Evolutionary conservation across 1,284 basidiomycete genomes (phyloP).

Genomic region (Heterobasidion occidentale): DNA sequence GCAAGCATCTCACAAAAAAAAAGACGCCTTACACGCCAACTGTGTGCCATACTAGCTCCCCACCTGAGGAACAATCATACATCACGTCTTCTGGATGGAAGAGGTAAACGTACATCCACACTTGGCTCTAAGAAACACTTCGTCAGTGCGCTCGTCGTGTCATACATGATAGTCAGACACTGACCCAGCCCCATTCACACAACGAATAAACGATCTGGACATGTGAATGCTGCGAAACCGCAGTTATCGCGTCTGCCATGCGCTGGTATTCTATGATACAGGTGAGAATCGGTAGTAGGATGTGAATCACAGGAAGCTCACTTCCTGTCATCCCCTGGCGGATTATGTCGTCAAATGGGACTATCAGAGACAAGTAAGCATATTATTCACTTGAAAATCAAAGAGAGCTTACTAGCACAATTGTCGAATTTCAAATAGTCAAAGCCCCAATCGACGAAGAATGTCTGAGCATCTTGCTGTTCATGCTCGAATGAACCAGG

Average conservation of each 20-base stretch:
- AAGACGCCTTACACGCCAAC: conserved; percentile 30
- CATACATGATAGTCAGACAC: conserved; percentile 8
- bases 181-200: conserved; percentile 44
- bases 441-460: conserved; percentile 44
- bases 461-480: conserved; percentile 31
- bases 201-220: conserved; percentile 36
- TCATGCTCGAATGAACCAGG: conserved; percentile 47
- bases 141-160: not conserved
- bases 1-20: not conserved
- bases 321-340: conserved; percentile 40
- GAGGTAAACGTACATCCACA: conserved; percentile 29
- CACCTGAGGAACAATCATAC: conserved; percentile 19
- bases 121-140: conserved; percentile 25
- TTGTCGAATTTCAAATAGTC: conserved; percentile 50
- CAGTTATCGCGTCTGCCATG: conserved; percentile 38
- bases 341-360: conserved; percentile 39
- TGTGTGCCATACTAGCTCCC: conserved; percentile 34
- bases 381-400: not conserved
- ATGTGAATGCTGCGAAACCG: conserved; percentile 29
- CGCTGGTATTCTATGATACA: conserved; percentile 34
- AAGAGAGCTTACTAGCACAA: conserved; percentile 30
- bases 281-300: not conserved
- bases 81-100: not conserved
- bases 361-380: conserved; percentile 16
- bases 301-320: conserved; percentile 15